Evolutionary conservation across 345 rosid genomes (phyloP), one percentile per base, ranked within the genome.

Genomic region (sweet orange (Citrus sinensis)): DNA sequence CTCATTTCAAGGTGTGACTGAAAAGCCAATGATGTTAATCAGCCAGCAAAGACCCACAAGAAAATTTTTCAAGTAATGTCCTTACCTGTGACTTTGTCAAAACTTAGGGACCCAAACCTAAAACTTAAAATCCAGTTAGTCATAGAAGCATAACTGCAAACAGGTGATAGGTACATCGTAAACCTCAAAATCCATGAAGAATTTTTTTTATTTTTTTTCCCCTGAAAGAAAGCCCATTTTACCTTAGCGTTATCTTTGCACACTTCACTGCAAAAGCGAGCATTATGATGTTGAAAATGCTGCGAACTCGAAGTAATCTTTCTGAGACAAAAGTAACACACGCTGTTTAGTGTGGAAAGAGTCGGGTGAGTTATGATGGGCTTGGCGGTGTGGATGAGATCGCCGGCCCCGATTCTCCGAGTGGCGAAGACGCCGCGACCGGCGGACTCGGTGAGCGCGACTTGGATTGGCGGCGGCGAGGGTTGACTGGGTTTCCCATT

Each of bases 371-470:
- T 74, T 40, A 90, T 24, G 30, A 88, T 59, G 17, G 97, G 97
- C 7, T 89, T 87, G 0, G 98, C 98, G 7, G 94, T 89, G 85
- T 94, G 98, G 66, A 94, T 89, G 79, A 92, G 91, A 54, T 95
- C 95, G 39, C 98, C 94, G 35, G 87, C 87, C 3, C 81, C 76
- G 79, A 95, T 93, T 72, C 83, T 79, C 78, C 95, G 87, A 4
- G 89, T 90, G 9, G 98, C 90, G 86, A 92, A 95, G 68, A 95
- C 95, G 78, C 92, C 98, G 0, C 98, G 90, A 71, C 97, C 98
- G 3, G 94, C 95, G 65, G 92, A 85, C 84, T 80, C 91, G 1
- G 98, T 95, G 74, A 95, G 81, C 32, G 79, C 83, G 29, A 93
- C 95, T 20, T 86, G 87, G 19, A 94, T 90, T 32, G 95, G 97